phyloP scores from a whole-genome alignment of 495 filamentous ascomycete species.

The Penicillium robsamsonii region DNA sequence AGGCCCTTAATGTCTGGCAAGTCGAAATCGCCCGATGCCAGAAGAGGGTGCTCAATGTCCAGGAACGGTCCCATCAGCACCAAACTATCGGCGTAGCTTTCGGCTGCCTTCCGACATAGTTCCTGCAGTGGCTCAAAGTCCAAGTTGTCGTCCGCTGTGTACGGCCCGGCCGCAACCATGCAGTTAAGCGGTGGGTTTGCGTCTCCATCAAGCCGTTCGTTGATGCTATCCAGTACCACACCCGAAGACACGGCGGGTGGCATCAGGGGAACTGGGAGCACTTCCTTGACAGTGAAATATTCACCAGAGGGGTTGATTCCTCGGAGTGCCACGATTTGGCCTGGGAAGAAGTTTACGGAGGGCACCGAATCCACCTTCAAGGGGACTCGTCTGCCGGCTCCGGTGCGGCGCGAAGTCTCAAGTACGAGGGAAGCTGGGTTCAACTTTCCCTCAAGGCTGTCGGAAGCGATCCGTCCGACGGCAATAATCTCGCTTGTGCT shows the following conservation, averaged over 20 bases:
- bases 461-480: constrained; percentile 86
- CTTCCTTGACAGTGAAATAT: constrained; percentile 75
- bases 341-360: constrained; percentile 85
- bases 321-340: constrained; percentile 83
- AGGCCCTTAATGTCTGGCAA: constrained; percentile 68
- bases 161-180: constrained; percentile 80
- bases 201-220: constrained; percentile 62
- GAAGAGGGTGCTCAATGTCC: constrained; percentile 85
- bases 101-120: constrained; percentile 72
- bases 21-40: constrained; percentile 87
- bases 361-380: constrained; percentile 68
- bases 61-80: constrained; percentile 85
- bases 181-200: constrained; percentile 67
- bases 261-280: constrained; percentile 70
- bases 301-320: constrained; percentile 86
- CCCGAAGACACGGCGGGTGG: constrained; percentile 64
- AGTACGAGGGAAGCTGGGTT: constrained; percentile 81
- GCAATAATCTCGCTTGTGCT: constrained; percentile 84
- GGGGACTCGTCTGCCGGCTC: constrained; percentile 75
- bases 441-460: constrained; percentile 77
- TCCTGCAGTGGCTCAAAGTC: constrained; percentile 82
- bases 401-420: constrained; percentile 82
- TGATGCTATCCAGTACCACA: constrained; percentile 57
- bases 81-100: constrained; percentile 73
- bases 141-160: constrained; percentile 87